These are phyloP conservation scores for Hypoxylon sp. DNA, from an alignment of 2,329 filamentous ascomycete genomes.

Conservation along the genomic window DNA sequence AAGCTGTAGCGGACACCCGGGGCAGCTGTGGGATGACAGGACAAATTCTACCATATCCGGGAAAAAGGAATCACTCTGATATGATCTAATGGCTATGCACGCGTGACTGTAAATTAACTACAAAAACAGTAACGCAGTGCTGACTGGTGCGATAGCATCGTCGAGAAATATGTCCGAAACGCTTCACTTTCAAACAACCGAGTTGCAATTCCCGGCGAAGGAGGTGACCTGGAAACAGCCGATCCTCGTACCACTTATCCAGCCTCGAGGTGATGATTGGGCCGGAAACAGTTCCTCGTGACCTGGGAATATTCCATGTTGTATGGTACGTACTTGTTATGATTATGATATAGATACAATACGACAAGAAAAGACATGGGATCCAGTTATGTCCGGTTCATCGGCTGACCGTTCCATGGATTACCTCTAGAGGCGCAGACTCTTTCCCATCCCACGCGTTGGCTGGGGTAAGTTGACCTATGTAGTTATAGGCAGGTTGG, in stretches of 20 bases:
- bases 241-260: slow-evolving; percentile 2
- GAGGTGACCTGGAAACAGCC: slow-evolving; percentile 12
- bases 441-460: slow-evolving; percentile 20
- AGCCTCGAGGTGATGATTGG: slow-evolving; percentile 18
- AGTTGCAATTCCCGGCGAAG: neutral
- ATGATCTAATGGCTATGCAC: neutral
- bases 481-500: neutral
- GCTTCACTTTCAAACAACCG: neutral
- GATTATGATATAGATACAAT: too few relatives aligned
- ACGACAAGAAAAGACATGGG: neutral
- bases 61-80: neutral
- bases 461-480: neutral
- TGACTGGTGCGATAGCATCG: neutral
- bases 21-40: neutral
- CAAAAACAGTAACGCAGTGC: neutral
- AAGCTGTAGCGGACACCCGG: neutral
- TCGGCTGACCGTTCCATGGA: slow-evolving; percentile 15
- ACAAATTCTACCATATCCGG: neutral
- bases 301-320: neutral
- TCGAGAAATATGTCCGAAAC: neutral
- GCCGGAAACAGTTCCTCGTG: slow-evolving; percentile 22
- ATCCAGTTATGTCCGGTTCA: slow-evolving; percentile 21
- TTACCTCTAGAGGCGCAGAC: slow-evolving; percentile 26
- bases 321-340: neutral
- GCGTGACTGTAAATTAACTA: too few relatives aligned